phyloP scores from a whole-genome alignment of 345 rosid genomes.

The Leavenworthia alabamica region DNA sequence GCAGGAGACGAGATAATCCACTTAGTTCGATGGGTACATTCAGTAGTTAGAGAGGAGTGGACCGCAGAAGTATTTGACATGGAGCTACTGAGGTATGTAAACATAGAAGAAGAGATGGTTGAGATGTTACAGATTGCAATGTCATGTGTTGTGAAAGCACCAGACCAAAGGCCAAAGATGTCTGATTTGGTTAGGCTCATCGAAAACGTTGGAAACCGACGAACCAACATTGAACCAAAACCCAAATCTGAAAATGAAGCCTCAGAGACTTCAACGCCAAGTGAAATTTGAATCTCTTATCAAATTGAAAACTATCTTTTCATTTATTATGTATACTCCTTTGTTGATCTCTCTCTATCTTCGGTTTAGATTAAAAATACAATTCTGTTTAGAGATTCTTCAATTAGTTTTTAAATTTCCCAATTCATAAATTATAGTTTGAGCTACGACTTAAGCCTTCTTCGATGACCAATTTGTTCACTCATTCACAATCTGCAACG shows the following conservation, averaged over 20 bases:
- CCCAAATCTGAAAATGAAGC: slow-evolving; percentile 45
- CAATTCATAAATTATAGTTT: background rate
- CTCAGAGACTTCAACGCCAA: slow-evolving; percentile 45
- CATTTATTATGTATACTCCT: slow-evolving; percentile 7
- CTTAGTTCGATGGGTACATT: slow-evolving; percentile 96
- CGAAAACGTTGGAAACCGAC: slow-evolving; percentile 49
- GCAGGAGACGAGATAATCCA: slow-evolving; percentile 85
- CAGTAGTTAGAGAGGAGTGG: slow-evolving; percentile 97
- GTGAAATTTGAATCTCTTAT: slow-evolving; percentile 25
- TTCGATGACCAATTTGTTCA: slow-evolving; percentile 78
- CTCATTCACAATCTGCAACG: slow-evolving; percentile 44
- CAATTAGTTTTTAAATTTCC: background rate
- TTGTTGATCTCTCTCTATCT: slow-evolving; percentile 7
- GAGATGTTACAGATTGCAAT: slow-evolving; percentile 96
- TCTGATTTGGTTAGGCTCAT: slow-evolving; percentile 66
- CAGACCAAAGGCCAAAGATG: slow-evolving; percentile 88
- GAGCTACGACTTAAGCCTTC: slow-evolving; percentile 60
- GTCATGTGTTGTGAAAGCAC: slow-evolving; percentile 75
- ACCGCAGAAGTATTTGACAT: slow-evolving; percentile 95
- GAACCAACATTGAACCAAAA: slow-evolving; percentile 16
- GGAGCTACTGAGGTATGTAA: slow-evolving; percentile 78
- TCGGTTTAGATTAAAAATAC: slow-evolving; percentile 14
- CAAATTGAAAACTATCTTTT: background rate
- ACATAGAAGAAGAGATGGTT: slow-evolving; percentile 97
- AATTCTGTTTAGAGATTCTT: slow-evolving; percentile 18